Base-by-base conservation (phyloP, 805 yeast genomes). In the Saccharomycopsis babjevae region DNA sequence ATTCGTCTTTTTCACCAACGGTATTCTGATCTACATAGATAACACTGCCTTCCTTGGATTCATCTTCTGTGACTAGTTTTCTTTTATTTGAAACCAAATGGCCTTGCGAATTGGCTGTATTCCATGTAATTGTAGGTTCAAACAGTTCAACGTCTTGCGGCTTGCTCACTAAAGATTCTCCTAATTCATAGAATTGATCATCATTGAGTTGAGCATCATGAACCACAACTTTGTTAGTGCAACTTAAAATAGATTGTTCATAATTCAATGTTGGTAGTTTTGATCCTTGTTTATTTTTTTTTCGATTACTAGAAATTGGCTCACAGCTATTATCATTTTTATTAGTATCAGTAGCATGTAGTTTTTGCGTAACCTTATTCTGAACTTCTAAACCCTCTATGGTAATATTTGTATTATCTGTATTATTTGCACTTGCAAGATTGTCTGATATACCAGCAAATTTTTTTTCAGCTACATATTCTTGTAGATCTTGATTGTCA, bases 61-160 rank as follows among this genome's bases (percentile, higher is more conserved):
- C 52, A 46, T 46, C 30, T 10, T 46, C 52, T 46, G 52, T 46
- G 15, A 46, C 40, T 25, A 50, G 25, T 25, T 43, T 57, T 38
- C 46, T 25, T 28, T n/a, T 57, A 32, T 10, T 57, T 32, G 55
- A 42, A 20, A 42, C 43, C 11, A 28, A 32, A 16, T 28, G 59
- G 11, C 8, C 50, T 34, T 30, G 42, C 38, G 59, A 34, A 50
- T 22, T 38, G 40, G 39, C 28, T 13, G 40, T 60, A 56, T 59
- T 62, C 65, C 65, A 62, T 2, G 62, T 62, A 20, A 62, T 60
- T 11, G 65, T 62, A 11, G 59, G 46, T 38, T 62, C 62, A 50
- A 36, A 25, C 30, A 22, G 52, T 0, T 43, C 56, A 11, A 57
- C 42, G 8, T 32, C 52, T 36, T 38, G 38, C 32, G 22, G 56